phyloP scores from a whole-genome alignment of 176 grass and related monocot genomes.

The Oropetium thomaeum region DNA sequence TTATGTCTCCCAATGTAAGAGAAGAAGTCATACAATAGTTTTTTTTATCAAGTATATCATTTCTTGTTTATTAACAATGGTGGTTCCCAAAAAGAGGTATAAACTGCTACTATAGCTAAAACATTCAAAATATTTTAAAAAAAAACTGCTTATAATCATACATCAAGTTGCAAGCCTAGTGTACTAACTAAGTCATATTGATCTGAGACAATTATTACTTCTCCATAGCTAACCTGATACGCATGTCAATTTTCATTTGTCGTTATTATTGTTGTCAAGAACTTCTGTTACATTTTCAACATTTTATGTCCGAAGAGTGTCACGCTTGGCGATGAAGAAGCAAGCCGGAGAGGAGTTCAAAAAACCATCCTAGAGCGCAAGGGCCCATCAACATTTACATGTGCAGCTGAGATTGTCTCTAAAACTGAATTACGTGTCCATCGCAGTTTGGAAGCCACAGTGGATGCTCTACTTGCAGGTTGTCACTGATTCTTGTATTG shows the following conservation, averaged over 20 bases:
- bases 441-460: conserved; percentile 70
- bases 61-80: conserved; percentile 4
- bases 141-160: not conserved
- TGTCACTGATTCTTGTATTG: conserved; percentile 25
- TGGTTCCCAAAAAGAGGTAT: not conserved
- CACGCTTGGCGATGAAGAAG: conserved; percentile 91
- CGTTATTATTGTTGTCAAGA: not conserved
- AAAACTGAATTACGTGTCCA: conserved; percentile 81
- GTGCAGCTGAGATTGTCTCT: conserved; percentile 86
- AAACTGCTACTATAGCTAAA: not conserved
- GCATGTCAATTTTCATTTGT: not conserved
- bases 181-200: not conserved
- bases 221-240: not conserved
- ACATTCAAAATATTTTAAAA: not conserved
- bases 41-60: not conserved
- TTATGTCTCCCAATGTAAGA: not conserved
- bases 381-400: conserved; percentile 84
- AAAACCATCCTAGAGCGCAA: conserved; percentile 84
- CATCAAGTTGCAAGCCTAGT: not conserved
- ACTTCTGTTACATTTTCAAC: conserved; percentile 5
- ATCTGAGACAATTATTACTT: not conserved
- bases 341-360: conserved; percentile 74
- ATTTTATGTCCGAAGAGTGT: conserved; percentile 56
- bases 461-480: conserved; percentile 90
- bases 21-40: not conserved